Base-by-base conservation (phyloP, 2,329 filamentous ascomycete genomes). In the Neophaeococcomyces mojaviensis region DNA sequence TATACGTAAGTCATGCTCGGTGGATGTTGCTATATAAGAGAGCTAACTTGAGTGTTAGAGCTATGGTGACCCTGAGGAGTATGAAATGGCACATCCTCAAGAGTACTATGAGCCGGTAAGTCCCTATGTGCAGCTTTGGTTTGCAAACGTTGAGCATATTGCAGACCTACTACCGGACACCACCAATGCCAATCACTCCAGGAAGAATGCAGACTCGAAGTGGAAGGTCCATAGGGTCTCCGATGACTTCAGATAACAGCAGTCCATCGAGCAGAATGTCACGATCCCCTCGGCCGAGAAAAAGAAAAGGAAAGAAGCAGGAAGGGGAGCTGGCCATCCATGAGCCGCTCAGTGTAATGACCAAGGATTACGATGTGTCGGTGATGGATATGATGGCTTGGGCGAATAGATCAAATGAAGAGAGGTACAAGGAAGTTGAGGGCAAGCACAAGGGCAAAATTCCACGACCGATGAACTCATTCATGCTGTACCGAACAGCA, bases 401-500 rank as follows among this genome's bases (percentile, higher is more conserved):
- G 71, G 88, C 94, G 30, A 79, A 83, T 57, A 78, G 90, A 41
- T 71, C 84, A 8, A 67, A 71, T 2, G 81, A 86, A 47, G 74
- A 74, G 5, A 78, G 90, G 47, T 72, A 71, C 39, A 67, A 71
- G 45, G 88, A 95, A 63, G 80, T 84, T 8, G 76, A 79, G 35
- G 22, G 22, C 15, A 76, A 78, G 57, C 77, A 80, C 47, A 87
- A 82, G 58, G 86, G 86, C 20, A 88, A 89, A 62, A 77, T 97
- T 55, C 88, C 90, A 58, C 77, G 92, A 24, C 89, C 92, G 2
- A 94, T 96, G 84, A 98, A 98, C 64, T 90, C 87, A 1, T 98
- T 97, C 70, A 95, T 98, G 84, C 73, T 98, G 41, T 98, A 98
- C 64, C 84, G 92, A 34, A 95, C 92, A 55, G 87, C 88, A 5